Conservation (phyloP, 768 basidiomycete species). For the Leccinum fibrillosum region DNA sequence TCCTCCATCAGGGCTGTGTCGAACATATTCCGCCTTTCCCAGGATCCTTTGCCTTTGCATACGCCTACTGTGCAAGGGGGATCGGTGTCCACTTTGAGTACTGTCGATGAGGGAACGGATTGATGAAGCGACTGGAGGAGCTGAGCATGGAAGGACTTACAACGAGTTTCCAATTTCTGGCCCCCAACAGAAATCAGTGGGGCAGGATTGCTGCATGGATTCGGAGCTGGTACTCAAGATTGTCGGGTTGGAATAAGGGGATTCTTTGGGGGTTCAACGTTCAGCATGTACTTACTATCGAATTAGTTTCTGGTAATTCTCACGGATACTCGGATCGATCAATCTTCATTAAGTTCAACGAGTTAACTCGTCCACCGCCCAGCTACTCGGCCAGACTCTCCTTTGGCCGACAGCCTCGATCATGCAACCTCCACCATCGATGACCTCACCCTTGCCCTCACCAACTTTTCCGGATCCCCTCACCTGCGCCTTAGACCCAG, state of each 20-base stretch:
- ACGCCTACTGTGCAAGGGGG: conserved; percentile 39
- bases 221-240: conserved; percentile 56
- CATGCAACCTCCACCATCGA: conserved; percentile 65
- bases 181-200: conserved; percentile 51
- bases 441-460: conserved; percentile 71
- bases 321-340: conserved; percentile 8
- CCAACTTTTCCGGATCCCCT: conserved; percentile 69
- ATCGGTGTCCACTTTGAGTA: conserved; percentile 64
- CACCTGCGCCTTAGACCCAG: conserved; percentile 58
- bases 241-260: conserved; percentile 35
- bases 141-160: conserved; percentile 71
- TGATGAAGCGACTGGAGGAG: conserved; percentile 61
- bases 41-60: conserved; percentile 43
- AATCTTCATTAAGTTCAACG: conserved; percentile 1
- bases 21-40: conserved; percentile 67
- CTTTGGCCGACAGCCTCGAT: conserved; percentile 48
- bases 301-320: conserved; percentile 10
- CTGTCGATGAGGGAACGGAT: conserved; percentile 51
- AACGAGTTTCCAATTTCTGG: conserved; percentile 67
- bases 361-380: conserved; percentile 32
- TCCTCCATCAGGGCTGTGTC: conserved; percentile 67
- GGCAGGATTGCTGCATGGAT: conserved; percentile 75
- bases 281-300: conserved; percentile 8
- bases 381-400: conserved; percentile 49
- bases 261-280: too few relatives aligned